Percentiles rank a stretch among this genome's conserved stretches.
Evolutionary conservation across 2,329 filamentous ascomycete genomes (phyloP).

Genomic region (Aspergillus sp.): DNA sequence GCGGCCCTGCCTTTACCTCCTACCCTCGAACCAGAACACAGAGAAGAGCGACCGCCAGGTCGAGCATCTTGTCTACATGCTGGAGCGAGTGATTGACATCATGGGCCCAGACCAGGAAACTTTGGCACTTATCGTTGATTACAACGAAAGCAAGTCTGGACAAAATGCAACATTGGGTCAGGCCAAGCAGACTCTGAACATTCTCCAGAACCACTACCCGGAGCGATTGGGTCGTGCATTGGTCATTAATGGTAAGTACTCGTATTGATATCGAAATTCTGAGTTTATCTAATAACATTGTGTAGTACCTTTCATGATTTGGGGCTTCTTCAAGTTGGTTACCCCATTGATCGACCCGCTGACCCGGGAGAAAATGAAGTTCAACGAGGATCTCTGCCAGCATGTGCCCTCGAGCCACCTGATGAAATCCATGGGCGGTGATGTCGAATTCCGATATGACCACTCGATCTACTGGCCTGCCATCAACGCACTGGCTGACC

Average conservation of each 20-base stretch:
- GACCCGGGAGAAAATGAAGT: constrained; percentile 92
- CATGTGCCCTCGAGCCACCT: constrained; percentile 81
- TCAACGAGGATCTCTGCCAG: constrained; percentile 84
- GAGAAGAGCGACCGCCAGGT: constrained; percentile 80
- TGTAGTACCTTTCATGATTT: constrained; percentile 82
- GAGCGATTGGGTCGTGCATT: constrained; percentile 85
- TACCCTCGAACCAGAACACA: constrained; percentile 89
- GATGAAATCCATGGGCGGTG: constrained; percentile 71
- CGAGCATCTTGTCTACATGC: constrained; percentile 92
- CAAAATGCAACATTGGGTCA: constrained; percentile 72
- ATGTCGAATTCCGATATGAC: constrained; percentile 86
- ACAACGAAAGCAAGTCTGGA: constrained; percentile 71
- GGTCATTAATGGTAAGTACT: constrained; percentile 72
- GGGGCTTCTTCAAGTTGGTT: constrained; percentile 93
- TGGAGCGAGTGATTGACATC: constrained; percentile 82
- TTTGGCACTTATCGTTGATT: constrained; percentile 83
- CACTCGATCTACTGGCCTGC: constrained; percentile 87
- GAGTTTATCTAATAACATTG: background rate
- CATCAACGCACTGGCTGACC: constrained; percentile 64
- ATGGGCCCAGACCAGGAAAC: constrained; percentile 85
- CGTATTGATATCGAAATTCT: background rate
- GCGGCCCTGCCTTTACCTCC: constrained; percentile 86
- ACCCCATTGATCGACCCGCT: constrained; percentile 93
- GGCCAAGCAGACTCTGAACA: constrained; percentile 78
- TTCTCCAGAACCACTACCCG: constrained; percentile 93